Evolutionary conservation across 768 basidiomycete species (phyloP).

Genomic region (Grammothele lineata): DNA sequence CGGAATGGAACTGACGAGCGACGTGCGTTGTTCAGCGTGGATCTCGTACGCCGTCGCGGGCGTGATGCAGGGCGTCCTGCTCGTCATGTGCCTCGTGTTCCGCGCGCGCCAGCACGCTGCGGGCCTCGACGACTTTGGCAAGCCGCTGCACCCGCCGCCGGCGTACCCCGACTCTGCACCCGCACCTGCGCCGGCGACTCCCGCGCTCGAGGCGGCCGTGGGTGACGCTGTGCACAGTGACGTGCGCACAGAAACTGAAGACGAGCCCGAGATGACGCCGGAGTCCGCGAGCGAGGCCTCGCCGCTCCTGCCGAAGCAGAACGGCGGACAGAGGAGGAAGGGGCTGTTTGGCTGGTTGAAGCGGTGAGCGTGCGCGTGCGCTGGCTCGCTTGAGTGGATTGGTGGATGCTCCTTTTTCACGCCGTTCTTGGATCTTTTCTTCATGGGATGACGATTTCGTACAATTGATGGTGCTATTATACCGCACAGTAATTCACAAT

Average conservation of each 20-base stretch:
- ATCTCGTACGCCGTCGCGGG: slow-evolving; percentile 78
- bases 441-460: no score
- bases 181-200: slow-evolving; percentile 12
- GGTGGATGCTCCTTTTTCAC: background rate
- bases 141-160: slow-evolving; percentile 32
- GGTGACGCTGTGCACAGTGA: slow-evolving; percentile 19
- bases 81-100: slow-evolving; percentile 85
- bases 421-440: no score
- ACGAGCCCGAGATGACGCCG: slow-evolving; percentile 1
- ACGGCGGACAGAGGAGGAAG: background rate
- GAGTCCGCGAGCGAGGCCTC: slow-evolving; percentile 7
- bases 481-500: no score
- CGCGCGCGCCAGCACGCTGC: slow-evolving; percentile 70
- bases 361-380: background rate
- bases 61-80: slow-evolving; percentile 74
- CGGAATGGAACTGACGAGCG: no score
- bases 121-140: slow-evolving; percentile 88
- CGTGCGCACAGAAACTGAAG: slow-evolving; percentile 11
- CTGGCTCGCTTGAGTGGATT: background rate
- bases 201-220: slow-evolving; percentile 11
- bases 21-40: slow-evolving; percentile 58
- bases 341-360: background rate
- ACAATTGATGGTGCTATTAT: no score
- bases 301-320: slow-evolving; percentile 11
- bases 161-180: background rate